Evolutionary conservation across 805 yeast genomes (phyloP).

Genomic region (Metschnikowia dekortorum): DNA sequence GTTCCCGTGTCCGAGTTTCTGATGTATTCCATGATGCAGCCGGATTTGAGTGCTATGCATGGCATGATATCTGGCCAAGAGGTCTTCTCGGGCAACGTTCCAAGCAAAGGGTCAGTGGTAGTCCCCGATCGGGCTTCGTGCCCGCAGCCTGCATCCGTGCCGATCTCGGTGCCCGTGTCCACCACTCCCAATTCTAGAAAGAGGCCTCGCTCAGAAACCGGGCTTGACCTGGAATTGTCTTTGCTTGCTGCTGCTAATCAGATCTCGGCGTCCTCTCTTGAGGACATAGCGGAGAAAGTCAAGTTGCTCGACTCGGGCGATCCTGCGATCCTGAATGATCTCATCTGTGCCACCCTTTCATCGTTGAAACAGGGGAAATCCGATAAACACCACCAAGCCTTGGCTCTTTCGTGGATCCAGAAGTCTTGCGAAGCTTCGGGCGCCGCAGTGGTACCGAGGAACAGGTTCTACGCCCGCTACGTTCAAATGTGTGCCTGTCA

Average conservation of each 20-base stretch:
- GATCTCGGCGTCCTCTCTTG: slow-evolving; percentile 6
- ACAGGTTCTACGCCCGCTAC: slow-evolving; percentile 40
- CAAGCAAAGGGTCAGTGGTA: background rate
- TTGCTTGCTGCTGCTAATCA: slow-evolving; percentile 6
- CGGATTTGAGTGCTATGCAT: slow-evolving; percentile 1
- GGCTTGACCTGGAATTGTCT: slow-evolving; percentile 9
- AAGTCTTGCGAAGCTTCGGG: slow-evolving; percentile 54
- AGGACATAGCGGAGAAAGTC: slow-evolving; percentile 13
- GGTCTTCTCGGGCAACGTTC: background rate
- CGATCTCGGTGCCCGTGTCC: background rate
- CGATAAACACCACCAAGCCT: slow-evolving; percentile 67
- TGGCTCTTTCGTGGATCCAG: slow-evolving; percentile 78
- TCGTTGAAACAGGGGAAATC: slow-evolving; percentile 16
- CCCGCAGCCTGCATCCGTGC: background rate
- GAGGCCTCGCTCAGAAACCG: slow-evolving; percentile 4
- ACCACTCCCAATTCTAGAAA: slow-evolving; percentile 1
- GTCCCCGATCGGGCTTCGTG: background rate
- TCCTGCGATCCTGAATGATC: slow-evolving; percentile 5
- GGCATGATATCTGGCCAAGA: slow-evolving; percentile 3
- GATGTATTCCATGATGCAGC: background rate
- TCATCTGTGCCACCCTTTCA: slow-evolving; percentile 6
- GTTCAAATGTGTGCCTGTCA: slow-evolving; percentile 36
- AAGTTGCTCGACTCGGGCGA: slow-evolving; percentile 8
- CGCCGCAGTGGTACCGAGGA: slow-evolving; percentile 41
- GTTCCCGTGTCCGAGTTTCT: background rate